phyloP scores from a whole-genome alignment of 1,284 basidiomycete species.

The Ustilago cynodontis region DNA sequence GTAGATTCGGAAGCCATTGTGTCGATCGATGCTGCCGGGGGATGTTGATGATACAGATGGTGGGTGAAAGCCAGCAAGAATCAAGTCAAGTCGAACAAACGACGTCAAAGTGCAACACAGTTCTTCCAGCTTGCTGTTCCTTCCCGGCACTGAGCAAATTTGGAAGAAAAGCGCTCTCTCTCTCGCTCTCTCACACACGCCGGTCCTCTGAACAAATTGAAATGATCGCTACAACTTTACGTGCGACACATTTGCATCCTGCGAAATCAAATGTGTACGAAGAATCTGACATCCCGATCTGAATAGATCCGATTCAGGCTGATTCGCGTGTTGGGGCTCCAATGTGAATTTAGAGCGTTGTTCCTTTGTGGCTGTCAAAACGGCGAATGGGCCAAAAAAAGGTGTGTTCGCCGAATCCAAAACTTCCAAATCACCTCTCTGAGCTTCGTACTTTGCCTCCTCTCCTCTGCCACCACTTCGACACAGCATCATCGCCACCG shows the following conservation, averaged over 20 bases:
- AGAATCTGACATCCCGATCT: not conserved
- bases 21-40: slow-evolving; percentile 6
- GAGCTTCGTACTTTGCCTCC: not conserved
- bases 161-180: slow-evolving; percentile 30
- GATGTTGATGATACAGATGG: slow-evolving; percentile 2
- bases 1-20: slow-evolving; percentile 42
- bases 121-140: not conserved
- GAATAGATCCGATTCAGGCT: not conserved
- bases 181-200: not conserved
- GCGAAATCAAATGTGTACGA: not conserved
- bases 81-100: no score
- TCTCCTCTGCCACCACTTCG: slow-evolving; percentile 4
- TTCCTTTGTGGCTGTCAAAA: slow-evolving; percentile 4
- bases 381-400: not conserved
- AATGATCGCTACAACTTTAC: slow-evolving; percentile 23
- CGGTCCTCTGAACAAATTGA: slow-evolving; percentile 2
- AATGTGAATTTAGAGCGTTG: slow-evolving; percentile 7
- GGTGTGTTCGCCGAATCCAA: not conserved
- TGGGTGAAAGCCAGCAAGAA: slow-evolving; percentile 6
- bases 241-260: slow-evolving; percentile 10
- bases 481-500: not conserved
- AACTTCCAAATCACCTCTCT: slow-evolving; percentile 9
- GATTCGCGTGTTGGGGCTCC: slow-evolving; percentile 14
- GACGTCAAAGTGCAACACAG: slow-evolving; percentile 1
- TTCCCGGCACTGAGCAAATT: slow-evolving; percentile 30